Percentiles rank a stretch among this genome's conserved stretches.
These are phyloP conservation scores for Anethum foeniculum DNA, from an alignment of 140 eudicot genomes.

Conservation along the genomic window DNA sequence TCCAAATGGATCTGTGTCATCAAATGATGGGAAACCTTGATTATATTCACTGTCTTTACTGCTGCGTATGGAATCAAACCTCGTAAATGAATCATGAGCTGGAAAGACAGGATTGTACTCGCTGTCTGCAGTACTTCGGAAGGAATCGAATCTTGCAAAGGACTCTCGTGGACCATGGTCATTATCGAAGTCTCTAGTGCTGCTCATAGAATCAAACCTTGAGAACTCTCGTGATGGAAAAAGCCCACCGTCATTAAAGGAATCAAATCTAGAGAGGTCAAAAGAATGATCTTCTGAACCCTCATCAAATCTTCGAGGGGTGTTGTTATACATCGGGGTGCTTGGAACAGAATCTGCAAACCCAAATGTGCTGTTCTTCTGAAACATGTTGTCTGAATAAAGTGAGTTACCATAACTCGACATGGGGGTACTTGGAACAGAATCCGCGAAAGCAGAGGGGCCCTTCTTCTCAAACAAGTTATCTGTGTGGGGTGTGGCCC, in stretches of 20 bases:
- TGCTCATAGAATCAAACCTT: constrained; percentile 61
- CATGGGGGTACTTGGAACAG: constrained; percentile 78
- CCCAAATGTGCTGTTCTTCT: constrained; percentile 38
- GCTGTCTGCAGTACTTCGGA: constrained; percentile 64
- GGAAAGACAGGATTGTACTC: constrained; percentile 53
- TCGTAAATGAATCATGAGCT: constrained; percentile 39
- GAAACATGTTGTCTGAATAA: constrained; percentile 33
- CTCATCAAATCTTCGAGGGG: constrained; percentile 37
- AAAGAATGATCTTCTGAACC: constrained; percentile 49
- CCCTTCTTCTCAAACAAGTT: constrained; percentile 34
- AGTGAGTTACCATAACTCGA: constrained; percentile 46
- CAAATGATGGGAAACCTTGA: constrained; percentile 58
- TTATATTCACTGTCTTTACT: constrained; percentile 43
- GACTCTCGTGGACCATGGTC: constrained; percentile 40
- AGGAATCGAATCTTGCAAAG: constrained; percentile 61
- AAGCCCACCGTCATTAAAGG: constrained; percentile 48
- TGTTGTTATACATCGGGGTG: constrained; percentile 58
- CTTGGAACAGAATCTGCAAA: constrained; percentile 89
- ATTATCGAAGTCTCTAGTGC: constrained; percentile 44
- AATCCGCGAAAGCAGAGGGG: constrained; percentile 46
- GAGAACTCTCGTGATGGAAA: constrained; percentile 40
- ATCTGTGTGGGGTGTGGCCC: constrained; percentile 37
- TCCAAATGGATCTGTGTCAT: constrained; percentile 66
- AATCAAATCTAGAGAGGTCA: constrained; percentile 70
- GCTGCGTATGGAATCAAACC: constrained; percentile 66